These are phyloP conservation scores for Pyrenochaeta sp. DNA, from an alignment of 2,329 filamentous ascomycete species.

Conservation along the genomic window DNA sequence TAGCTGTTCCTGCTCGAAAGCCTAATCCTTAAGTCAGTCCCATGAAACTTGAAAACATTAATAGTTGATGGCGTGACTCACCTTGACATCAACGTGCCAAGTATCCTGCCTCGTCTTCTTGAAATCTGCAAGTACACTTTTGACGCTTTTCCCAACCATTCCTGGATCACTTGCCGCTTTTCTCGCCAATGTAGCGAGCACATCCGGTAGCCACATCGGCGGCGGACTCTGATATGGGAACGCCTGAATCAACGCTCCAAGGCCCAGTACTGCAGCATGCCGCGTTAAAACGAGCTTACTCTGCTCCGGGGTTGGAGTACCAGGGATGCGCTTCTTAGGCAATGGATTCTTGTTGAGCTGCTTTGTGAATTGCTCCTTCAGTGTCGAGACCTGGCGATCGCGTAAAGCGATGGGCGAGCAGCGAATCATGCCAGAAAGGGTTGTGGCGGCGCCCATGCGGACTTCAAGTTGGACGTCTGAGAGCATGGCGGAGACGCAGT, in stretches of 20 bases:
- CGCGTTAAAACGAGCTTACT: conserved; percentile 81
- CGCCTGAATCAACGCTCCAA: conserved; percentile 90
- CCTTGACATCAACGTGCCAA: conserved; percentile 98
- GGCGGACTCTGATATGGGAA: conserved; percentile 96
- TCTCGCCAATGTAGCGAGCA: conserved; percentile 83
- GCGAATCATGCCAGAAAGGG: conserved; percentile 95
- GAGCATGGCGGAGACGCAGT: conserved; percentile 95
- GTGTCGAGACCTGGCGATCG: conserved; percentile 75
- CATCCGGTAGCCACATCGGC: conserved; percentile 91
- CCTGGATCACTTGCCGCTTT: conserved; percentile 88
- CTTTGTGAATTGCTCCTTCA: conserved; percentile 81
- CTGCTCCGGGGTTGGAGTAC: conserved; percentile 74
- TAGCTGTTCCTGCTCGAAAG: conserved; percentile 88
- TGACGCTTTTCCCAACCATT: conserved; percentile 94
- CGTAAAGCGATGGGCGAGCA: conserved; percentile 87
- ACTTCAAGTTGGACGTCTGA: conserved; percentile 92
- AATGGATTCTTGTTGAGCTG: conserved; percentile 85
- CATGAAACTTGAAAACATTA: neutral
- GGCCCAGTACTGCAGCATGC: conserved; percentile 89
- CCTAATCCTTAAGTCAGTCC: conserved; percentile 53
- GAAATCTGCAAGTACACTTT: conserved; percentile 93
- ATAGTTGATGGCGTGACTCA: conserved; percentile 56
- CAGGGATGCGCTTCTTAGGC: conserved; percentile 70
- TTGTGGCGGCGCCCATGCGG: conserved; percentile 88
- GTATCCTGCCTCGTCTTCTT: conserved; percentile 99